Base-by-base conservation (phyloP, 805 yeast genomes). In the Myxozyma kluyveri region DNA sequence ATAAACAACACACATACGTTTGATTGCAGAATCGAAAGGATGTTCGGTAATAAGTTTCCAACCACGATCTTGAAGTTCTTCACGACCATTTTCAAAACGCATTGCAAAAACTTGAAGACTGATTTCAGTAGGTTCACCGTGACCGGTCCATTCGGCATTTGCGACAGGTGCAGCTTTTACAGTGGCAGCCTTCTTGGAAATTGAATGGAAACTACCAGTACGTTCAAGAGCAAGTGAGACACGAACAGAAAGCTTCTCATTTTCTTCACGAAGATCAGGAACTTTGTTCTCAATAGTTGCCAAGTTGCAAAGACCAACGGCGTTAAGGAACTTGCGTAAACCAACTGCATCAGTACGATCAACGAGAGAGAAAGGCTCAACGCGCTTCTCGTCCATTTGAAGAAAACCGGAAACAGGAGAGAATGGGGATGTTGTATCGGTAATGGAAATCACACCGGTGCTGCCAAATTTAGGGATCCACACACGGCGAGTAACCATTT, bases 111-210 rank as follows among this genome's bases (percentile, higher is more conserved):
- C 91, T 64, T 86, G 91, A 57, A 88, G 83, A 2, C 95, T 91
- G 62, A 86, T 83, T 70, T 88, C 96, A 2, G 96, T 88, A 35
- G 96, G 91, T 65, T 88, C 96, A 54, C 96, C 96, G 65, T 83
- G 84, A 7, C 88, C 90, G 61, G 78, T 79, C 95, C 95, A 87
- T 39, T 33, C 47, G 7, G 38, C 29, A 29, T 29, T 9, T 9
- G 33, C 33, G n/a, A 43, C 32, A 12, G 47, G 5, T 9, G 17
- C 32, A 12, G 9, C 19, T 24, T 24, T 31, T 9, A 29, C 33
- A 29, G 33, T 29, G 33, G 33, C 33, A n/a, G 32, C 12, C n/a
- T 35, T 19, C 42, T 4, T 23, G 7, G 23, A 17, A 6, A 37
- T 21, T 22, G 17, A n/a, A 10, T 18, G n/a, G 17, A 3, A 22